Evolutionary conservation across 2,329 filamentous ascomycete species (phyloP).

Genomic region (Aspergillus transmontanensis): DNA sequence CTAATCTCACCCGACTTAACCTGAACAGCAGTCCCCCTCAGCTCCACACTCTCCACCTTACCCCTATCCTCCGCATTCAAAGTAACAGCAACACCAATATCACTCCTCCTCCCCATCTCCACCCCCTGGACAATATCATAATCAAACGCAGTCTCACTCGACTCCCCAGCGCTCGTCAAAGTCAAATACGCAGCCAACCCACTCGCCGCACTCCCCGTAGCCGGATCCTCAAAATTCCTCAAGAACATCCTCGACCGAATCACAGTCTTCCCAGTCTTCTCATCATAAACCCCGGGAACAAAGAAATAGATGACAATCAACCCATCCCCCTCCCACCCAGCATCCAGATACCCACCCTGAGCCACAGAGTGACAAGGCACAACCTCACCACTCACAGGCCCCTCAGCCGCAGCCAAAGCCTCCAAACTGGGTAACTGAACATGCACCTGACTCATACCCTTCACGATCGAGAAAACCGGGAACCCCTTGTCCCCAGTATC

Average conservation of each 20-base stretch:
- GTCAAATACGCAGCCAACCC: constrained; percentile 60
- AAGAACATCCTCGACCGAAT: constrained; percentile 38
- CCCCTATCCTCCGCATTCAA: constrained; percentile 18
- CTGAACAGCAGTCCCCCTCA: constrained; percentile 39
- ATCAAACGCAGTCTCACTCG: constrained; percentile 25
- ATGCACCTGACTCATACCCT: constrained; percentile 61
- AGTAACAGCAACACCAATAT: constrained; percentile 38
- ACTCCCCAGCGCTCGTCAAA: constrained; percentile 39
- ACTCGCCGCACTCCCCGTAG: constrained; percentile 61
- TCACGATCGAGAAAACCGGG: constrained; percentile 43
- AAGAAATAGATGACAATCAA: constrained; percentile 36
- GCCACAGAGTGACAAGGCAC: constrained; percentile 16
- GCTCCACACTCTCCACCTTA: constrained; percentile 35
- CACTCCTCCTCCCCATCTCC: constrained; percentile 62
- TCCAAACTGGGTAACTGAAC: constrained; percentile 63
- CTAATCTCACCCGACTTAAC: constrained; percentile 18
- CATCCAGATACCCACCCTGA: constrained; percentile 31
- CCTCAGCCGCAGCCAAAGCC: constrained; percentile 50
- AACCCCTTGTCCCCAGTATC: constrained; percentile 14
- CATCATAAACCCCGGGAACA: constrained; percentile 55
- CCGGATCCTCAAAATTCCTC: constrained; percentile 34
- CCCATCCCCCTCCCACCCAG: constrained; percentile 32
- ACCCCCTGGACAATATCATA: constrained; percentile 66
- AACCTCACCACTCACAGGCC: constrained; percentile 26
- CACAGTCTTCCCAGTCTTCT: constrained; percentile 50